Evolutionary conservation across 352 stramenopile species (phyloP), one percentile per base, ranked within the genome.

Genomic region (Phytophthora tubulina): DNA sequence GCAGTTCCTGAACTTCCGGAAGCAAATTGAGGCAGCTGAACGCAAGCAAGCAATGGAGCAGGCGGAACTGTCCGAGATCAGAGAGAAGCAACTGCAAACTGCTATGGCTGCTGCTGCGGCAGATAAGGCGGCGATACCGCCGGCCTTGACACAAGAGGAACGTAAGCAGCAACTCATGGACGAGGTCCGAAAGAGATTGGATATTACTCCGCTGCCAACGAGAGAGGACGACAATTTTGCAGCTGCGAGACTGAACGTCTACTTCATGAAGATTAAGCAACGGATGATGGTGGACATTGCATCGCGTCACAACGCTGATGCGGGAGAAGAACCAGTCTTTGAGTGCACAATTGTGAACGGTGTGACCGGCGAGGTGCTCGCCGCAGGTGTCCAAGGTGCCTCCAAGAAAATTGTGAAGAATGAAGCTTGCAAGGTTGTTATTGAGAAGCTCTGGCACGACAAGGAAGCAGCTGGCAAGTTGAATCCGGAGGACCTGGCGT

Each of bases 331-430:
- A 4, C 73, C 87, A 3, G 68, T 89, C 5, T 94, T 92, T 73
- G 79, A 85, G 49, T 93, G 85, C 50, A 79, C 51, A 6, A 72
- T 94, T 27, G 56, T 53, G 8, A 81, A 94, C 60, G 75, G 55
- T 4, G 76, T 68, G 0, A 87, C 81, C 4, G 70, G 71, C 0
- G 57, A 76, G 4, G 60, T 81, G 0, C 73, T 94, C 9, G 84
- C 80, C 13, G 56, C 79, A 38, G 78, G 79, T 14, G 62, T 99
- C 1, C 74, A 82, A 55, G 88, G 50, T 0, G 38, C 58, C 1
- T 94, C 85, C 0, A 94, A 96, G 76, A 94, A 93, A 44, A 27
- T 73, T 4, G 85, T 76, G 7, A 92, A 96, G 64, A 92, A 90
- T 14, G 79, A 91, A 4, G 84, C 85, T 1, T 79, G 78, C 15